Percentiles rank a stretch among this genome's conserved stretches.
phyloP scores from a whole-genome alignment of 1,139 yeast genomes.

The Kurtzmaniella natalensis region DNA sequence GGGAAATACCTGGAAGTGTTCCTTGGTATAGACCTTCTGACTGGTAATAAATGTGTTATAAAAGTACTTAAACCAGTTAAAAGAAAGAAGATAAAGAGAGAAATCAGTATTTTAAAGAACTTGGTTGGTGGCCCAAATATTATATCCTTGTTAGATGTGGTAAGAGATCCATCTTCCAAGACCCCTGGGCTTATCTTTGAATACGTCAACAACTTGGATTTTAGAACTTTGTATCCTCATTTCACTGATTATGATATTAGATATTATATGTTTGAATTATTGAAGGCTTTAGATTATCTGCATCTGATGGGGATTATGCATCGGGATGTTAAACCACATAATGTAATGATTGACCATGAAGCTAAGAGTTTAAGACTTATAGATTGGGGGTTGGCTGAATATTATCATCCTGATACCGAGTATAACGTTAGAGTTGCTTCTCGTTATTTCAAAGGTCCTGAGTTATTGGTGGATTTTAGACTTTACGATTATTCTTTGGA shows the following conservation, averaged over 20 bases:
- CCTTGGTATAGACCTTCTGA: slow-evolving; percentile 31
- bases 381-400: slow-evolving; percentile 99
- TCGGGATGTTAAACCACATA: slow-evolving; percentile 97
- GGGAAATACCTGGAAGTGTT: slow-evolving; percentile 49
- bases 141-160: slow-evolving; percentile 75
- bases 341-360: slow-evolving; percentile 94
- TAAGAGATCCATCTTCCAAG: slow-evolving; percentile 84
- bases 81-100: slow-evolving; percentile 93
- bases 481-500: slow-evolving; percentile 94
- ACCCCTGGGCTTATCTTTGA: slow-evolving; percentile 95
- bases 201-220: slow-evolving; percentile 84
- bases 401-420: slow-evolving; percentile 91
- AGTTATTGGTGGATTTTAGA: slow-evolving; percentile 85
- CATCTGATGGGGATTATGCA: slow-evolving; percentile 99
- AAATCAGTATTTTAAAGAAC: slow-evolving; percentile 87
- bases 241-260: slow-evolving; percentile 80
- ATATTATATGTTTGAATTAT: slow-evolving; percentile 81
- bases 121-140: slow-evolving; percentile 84
- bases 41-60: slow-evolving; percentile 57
- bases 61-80: slow-evolving; percentile 97
- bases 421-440: slow-evolving; percentile 97
- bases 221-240: slow-evolving; percentile 87
- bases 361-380: slow-evolving; percentile 70
- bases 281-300: slow-evolving; percentile 86
- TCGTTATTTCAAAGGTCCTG: slow-evolving; percentile 98